phyloP scores from a whole-genome alignment of 768 basidiomycete species.

The Thelephora aurantiotincta region DNA sequence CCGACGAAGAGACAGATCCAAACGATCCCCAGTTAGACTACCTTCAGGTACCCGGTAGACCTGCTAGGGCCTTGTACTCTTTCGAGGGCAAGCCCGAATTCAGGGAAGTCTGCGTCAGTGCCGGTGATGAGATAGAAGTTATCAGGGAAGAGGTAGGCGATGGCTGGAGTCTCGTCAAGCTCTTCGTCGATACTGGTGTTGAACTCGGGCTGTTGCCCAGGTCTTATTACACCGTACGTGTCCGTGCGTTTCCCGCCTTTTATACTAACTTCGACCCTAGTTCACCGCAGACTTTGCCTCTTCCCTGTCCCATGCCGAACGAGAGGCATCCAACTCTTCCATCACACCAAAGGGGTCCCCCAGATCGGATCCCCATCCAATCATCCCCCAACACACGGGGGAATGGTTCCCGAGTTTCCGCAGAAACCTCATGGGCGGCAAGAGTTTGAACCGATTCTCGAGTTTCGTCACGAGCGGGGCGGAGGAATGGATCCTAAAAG shows the following conservation, averaged over 20 bases:
- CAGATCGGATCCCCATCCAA: conserved; percentile 19
- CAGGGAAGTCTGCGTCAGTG: conserved; percentile 49
- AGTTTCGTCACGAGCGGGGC: conserved; percentile 79
- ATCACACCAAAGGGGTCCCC: conserved; percentile 34
- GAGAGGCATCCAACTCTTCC: conserved; percentile 28
- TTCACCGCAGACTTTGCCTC: conserved; percentile 51
- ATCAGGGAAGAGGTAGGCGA: conserved; percentile 60
- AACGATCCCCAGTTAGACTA: conserved; percentile 4
- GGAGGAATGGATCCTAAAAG: conserved; percentile 71
- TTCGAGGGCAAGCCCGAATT: conserved; percentile 71
- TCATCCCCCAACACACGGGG: conserved; percentile 55
- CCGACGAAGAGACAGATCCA: conserved; percentile 30
- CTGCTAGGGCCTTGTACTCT: conserved; percentile 56
- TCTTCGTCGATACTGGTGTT: conserved; percentile 21
- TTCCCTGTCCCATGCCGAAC: conserved; percentile 13
- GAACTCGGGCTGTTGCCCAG: conserved; percentile 58
- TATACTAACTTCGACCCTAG: conserved; percentile 19
- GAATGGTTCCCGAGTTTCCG: conserved; percentile 69
- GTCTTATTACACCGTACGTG: conserved; percentile 57
- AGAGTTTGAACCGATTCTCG: conserved; percentile 73
- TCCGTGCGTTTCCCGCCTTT: neutral
- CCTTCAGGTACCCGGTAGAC: conserved; percentile 16
- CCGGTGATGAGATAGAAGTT: conserved; percentile 59
- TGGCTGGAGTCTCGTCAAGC: conserved; percentile 69
- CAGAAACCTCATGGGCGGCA: conserved; percentile 61